phyloP scores from a whole-genome alignment of 2,329 filamentous ascomycete species.

The Aaosphaeria pasadenensis region DNA sequence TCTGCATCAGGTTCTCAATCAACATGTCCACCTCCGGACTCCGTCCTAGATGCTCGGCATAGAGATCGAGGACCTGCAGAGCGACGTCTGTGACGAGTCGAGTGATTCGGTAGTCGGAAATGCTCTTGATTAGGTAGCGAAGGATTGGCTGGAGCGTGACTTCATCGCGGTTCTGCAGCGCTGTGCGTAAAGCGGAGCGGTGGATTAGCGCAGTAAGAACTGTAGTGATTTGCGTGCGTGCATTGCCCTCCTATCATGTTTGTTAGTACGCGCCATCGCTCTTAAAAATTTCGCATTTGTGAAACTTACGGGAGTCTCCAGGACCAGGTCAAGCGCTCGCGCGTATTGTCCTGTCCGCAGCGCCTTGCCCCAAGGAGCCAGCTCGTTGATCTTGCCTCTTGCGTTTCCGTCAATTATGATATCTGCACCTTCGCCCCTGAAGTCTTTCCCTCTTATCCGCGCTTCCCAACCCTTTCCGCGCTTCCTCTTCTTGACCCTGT shows the following conservation, averaged over 20 bases:
- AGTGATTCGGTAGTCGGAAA: slow-evolving; percentile 79
- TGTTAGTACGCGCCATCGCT: slow-evolving; percentile 3
- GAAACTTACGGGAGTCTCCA: slow-evolving; percentile 45
- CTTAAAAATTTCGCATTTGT: too few relatives aligned
- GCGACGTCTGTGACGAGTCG: slow-evolving; percentile 79
- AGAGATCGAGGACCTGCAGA: slow-evolving; percentile 80
- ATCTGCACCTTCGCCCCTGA: slow-evolving; percentile 79
- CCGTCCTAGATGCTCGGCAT: slow-evolving; percentile 73
- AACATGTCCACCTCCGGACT: slow-evolving; percentile 69
- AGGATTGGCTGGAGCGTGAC: slow-evolving; percentile 77
- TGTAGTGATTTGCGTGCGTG: slow-evolving; percentile 58
- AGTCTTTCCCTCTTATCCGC: slow-evolving; percentile 68
- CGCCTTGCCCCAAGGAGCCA: slow-evolving; percentile 75
- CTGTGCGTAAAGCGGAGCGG: slow-evolving; percentile 77
- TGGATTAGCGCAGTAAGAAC: slow-evolving; percentile 82
- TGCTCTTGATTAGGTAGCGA: slow-evolving; percentile 76
- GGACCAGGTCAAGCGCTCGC: slow-evolving; percentile 73
- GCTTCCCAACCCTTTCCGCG: slow-evolving; percentile 60
- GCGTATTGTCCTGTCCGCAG: slow-evolving; percentile 76
- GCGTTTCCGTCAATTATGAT: slow-evolving; percentile 82
- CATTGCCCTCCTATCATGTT: slow-evolving; percentile 18
- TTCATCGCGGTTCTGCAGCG: slow-evolving; percentile 79
- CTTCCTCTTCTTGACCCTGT: slow-evolving; percentile 66
- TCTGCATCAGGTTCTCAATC: slow-evolving; percentile 65
- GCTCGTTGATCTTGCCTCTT: slow-evolving; percentile 59